Percentiles rank a stretch among this genome's conserved stretches.
These are phyloP conservation scores for Cajanus cajan DNA, from an alignment of 306 rosid species.

Conservation along the genomic window DNA sequence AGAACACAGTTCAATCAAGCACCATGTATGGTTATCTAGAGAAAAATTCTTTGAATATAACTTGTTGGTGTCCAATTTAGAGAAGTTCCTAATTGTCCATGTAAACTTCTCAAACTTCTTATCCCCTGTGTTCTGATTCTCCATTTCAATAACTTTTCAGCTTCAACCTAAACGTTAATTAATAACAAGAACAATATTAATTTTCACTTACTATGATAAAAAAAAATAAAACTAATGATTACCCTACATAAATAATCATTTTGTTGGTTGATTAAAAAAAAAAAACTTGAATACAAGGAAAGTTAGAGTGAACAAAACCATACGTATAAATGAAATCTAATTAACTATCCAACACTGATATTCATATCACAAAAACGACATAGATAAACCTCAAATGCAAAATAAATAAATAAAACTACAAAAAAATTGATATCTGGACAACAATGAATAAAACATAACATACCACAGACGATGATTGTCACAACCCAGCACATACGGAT, in stretches of 20 bases:
- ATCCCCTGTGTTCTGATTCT: not conserved
- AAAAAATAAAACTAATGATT: not conserved
- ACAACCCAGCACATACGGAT: not conserved
- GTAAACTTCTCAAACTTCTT: not conserved
- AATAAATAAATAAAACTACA: no score
- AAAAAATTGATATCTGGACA: not conserved
- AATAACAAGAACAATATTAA: not conserved
- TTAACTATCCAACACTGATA: not conserved
- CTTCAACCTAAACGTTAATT: not conserved
- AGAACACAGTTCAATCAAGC: not conserved
- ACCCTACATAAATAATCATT: not conserved
- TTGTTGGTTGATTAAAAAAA: not conserved
- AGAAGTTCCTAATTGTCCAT: conserved; percentile 31
- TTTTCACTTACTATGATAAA: not conserved
- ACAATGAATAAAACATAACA: not conserved
- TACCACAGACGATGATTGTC: not conserved
- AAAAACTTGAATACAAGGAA: not conserved
- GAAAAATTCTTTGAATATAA: not conserved
- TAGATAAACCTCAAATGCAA: not conserved
- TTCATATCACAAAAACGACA: not conserved
- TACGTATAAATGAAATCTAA: not conserved
- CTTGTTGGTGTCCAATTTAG: not conserved
- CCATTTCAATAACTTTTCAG: not conserved
- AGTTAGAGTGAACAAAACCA: not conserved
- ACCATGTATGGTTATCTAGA: conserved; percentile 21